Evolutionary conservation across 2,329 filamentous ascomycete species (phyloP).

Genomic region (Dactylellina parvicollis): DNA sequence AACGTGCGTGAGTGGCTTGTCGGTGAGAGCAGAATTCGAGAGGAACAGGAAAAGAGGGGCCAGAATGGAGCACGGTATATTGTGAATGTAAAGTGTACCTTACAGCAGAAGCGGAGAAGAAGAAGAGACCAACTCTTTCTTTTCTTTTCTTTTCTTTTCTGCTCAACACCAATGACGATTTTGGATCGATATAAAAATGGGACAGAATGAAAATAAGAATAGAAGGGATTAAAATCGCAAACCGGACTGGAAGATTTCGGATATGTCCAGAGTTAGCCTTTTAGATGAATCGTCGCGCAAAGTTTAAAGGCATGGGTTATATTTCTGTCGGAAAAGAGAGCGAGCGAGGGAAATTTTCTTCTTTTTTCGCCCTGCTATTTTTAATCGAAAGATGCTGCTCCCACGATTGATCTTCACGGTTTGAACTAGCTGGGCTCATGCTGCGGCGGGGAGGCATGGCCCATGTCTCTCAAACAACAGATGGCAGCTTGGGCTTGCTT

Average conservation of each 20-base stretch:
- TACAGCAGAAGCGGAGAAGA: conserved; percentile 44
- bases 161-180: conserved; percentile 28
- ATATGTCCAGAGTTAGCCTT: conserved; percentile 26
- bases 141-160: no score
- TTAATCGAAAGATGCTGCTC: conserved; percentile 28
- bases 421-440: neutral
- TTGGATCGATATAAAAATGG: neutral
- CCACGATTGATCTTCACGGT: conserved; percentile 23
- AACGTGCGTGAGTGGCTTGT: conserved; percentile 23
- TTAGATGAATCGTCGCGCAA: conserved; percentile 14
- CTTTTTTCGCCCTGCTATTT: conserved; percentile 34
- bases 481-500: conserved; percentile 37
- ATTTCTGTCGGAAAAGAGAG: conserved; percentile 9
- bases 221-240: conserved; percentile 6
- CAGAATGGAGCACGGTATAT: neutral
- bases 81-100: conserved; percentile 33
- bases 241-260: conserved; percentile 7
- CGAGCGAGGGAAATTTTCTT: conserved; percentile 2
- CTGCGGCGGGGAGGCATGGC: conserved; percentile 5
- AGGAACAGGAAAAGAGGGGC: conserved; percentile 25
- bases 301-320: conserved; percentile 4
- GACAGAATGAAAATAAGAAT: neutral
- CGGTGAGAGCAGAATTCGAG: conserved; percentile 12
- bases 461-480: conserved; percentile 36
- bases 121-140: conserved; percentile 26